Percentiles rank a stretch among this genome's conserved stretches.
These are phyloP conservation scores for Penicillium maclennaniae DNA, from an alignment of 495 filamentous ascomycete species.

Conservation along the genomic window DNA sequence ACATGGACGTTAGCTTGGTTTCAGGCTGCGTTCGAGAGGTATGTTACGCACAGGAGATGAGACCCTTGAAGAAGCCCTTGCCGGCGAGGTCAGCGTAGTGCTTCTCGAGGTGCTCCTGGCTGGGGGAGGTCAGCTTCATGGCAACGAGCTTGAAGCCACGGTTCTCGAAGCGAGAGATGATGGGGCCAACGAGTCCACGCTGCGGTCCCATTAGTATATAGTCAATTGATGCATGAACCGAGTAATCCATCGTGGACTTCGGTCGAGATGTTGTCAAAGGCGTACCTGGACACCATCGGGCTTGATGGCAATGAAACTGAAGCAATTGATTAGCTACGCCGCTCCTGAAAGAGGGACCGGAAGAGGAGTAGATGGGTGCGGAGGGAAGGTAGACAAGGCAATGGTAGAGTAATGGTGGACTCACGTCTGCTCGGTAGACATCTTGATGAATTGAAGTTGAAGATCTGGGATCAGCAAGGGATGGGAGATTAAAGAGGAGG, in stretches of 20 bases:
- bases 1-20: conserved; percentile 7
- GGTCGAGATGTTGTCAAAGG: conserved; percentile 5
- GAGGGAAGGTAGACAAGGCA: conserved; percentile 10
- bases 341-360: conserved; percentile 24
- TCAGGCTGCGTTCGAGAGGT: not conserved
- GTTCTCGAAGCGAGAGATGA: conserved; percentile 95
- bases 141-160: conserved; percentile 97
- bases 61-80: conserved; percentile 95
- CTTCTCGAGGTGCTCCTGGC: conserved; percentile 91
- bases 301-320: conserved; percentile 98
- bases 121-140: conserved; percentile 86
- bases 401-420: conserved; percentile 30
- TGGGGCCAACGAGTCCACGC: conserved; percentile 95
- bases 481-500: conserved; percentile 26
- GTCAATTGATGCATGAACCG: conserved; percentile 14
- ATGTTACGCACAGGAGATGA: conserved; percentile 69
- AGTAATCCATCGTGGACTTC: not conserved
- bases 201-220: conserved; percentile 20
- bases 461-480: conserved; percentile 26
- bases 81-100: conserved; percentile 90
- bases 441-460: conserved; percentile 53
- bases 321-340: conserved; percentile 45
- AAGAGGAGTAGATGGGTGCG: conserved; percentile 18
- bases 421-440: conserved; percentile 93
- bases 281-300: conserved; percentile 97